A percentile compares a stretch with the other conserved stretches of the same genome.
phyloP scores from a whole-genome alignment of 352 stramenopile genomes.

The Phytopythium sindhum region DNA sequence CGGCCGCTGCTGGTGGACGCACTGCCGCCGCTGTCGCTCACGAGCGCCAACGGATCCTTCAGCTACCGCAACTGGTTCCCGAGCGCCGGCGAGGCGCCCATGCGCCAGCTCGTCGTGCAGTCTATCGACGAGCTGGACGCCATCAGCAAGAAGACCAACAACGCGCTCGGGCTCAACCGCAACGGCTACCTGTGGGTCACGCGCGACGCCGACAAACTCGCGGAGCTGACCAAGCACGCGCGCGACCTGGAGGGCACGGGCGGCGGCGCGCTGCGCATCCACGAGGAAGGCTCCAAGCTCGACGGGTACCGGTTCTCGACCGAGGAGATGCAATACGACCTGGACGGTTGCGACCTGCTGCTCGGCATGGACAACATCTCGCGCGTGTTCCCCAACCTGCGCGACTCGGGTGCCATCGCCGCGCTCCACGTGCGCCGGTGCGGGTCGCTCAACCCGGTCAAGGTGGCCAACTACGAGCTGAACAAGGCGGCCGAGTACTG shows the following conservation, averaged over 20 bases:
- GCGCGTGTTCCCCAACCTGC: conserved; percentile 53
- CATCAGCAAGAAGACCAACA: conserved; percentile 54
- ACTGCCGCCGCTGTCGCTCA: conserved; percentile 60
- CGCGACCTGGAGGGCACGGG: conserved; percentile 47
- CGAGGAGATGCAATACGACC: conserved; percentile 46
- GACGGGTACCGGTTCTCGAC: conserved; percentile 43
- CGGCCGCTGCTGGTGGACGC: conserved; percentile 73
- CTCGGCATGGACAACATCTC: conserved; percentile 61
- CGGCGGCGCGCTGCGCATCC: conserved; percentile 48
- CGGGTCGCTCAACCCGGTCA: conserved; percentile 68
- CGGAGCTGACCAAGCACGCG: conserved; percentile 43
- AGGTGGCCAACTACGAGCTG: conserved; percentile 65
- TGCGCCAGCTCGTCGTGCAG: conserved; percentile 63
- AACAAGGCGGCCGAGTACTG: conserved; percentile 64
- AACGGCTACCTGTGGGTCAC: conserved; percentile 83
- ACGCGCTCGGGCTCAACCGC: conserved; percentile 67
- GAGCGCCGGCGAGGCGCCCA: conserved; percentile 57
- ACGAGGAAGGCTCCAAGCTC: conserved; percentile 32
- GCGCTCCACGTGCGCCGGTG: conserved; percentile 70
- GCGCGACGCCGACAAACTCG: conserved; percentile 40
- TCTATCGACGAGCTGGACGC: conserved; percentile 76
- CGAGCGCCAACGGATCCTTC: conserved; percentile 76
- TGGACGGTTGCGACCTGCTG: conserved; percentile 65
- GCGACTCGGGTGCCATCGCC: conserved; percentile 47
- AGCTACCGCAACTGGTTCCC: conserved; percentile 86